Conservation (phyloP, 23 red algal species). For the Agarophyton chilense region DNA sequence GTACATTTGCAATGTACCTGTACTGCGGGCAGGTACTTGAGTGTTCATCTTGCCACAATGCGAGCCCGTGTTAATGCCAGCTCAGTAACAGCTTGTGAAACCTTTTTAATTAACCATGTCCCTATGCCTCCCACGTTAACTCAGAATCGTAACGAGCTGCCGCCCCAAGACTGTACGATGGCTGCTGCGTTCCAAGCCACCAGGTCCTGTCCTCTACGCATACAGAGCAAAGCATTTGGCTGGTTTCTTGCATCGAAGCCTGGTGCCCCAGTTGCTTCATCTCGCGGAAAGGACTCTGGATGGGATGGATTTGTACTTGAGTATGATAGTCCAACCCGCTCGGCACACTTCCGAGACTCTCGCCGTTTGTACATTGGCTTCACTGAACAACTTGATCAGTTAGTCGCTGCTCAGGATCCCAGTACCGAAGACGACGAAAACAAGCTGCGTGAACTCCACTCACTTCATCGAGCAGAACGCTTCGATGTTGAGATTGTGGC, state of each 20-base stretch:
- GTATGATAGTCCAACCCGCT: slow-evolving; percentile 51
- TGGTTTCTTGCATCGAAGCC: slow-evolving; percentile 60
- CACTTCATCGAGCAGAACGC: slow-evolving; percentile 10
- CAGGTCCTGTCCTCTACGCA: slow-evolving; percentile 8
- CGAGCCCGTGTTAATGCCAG: slow-evolving; percentile 39
- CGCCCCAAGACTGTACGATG: slow-evolving; percentile 39
- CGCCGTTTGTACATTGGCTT: slow-evolving; percentile 46
- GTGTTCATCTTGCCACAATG: slow-evolving; percentile 16
- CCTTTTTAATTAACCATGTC: slow-evolving; percentile 51
- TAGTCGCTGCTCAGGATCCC: slow-evolving; percentile 18
- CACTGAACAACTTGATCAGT: slow-evolving; percentile 21
- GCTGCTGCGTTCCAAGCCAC: slow-evolving; percentile 27
- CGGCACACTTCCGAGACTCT: slow-evolving; percentile 40
- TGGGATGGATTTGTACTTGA: slow-evolving; percentile 62
- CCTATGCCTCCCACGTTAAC: slow-evolving; percentile 38
- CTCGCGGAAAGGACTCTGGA: slow-evolving; percentile 40
- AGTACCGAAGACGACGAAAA: background rate
- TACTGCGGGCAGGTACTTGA: slow-evolving; percentile 37
- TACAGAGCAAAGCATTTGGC: slow-evolving; percentile 48
- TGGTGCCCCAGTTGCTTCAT: background rate
- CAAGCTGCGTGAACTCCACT: no score
- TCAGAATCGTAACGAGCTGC: background rate
- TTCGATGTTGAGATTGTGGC: slow-evolving; percentile 30
- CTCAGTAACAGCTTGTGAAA: slow-evolving; percentile 11
- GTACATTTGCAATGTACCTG: slow-evolving; percentile 28